These are phyloP conservation scores for Pachyrhizus erosus DNA, from an alignment of 306 rosid genomes.

Conservation along the genomic window DNA sequence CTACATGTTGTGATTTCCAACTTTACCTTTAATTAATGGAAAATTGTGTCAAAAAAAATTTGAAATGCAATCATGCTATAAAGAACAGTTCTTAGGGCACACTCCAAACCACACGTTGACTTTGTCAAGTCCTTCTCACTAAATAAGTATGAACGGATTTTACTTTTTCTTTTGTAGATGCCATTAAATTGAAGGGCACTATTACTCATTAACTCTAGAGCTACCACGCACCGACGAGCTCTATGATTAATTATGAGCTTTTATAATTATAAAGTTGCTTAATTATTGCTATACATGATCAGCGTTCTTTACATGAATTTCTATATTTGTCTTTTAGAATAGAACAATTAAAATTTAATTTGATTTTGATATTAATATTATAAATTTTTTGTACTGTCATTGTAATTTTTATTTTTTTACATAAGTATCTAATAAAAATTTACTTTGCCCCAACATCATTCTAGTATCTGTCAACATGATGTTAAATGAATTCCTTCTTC, in stretches of 20 bases:
- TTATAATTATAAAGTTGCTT: no score
- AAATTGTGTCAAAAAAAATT: neutral
- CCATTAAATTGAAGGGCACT: neutral
- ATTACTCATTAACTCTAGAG: neutral
- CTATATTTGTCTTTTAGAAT: no score
- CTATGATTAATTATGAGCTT: neutral
- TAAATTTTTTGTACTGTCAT: no score
- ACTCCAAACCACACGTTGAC: neutral
- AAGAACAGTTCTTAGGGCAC: neutral
- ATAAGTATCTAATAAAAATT: no score
- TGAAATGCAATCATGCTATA: neutral
- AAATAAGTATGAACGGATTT: neutral
- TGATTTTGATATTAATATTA: no score
- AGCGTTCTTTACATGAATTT: no score
- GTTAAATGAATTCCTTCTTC: no score
- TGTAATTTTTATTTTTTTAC: no score
- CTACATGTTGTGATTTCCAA: neutral
- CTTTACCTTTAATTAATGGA: neutral
- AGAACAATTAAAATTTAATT: no score
- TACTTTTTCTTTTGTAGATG: neutral
- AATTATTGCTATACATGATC: no score
- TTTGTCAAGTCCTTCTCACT: neutral
- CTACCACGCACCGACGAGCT: slow-evolving; percentile 1
- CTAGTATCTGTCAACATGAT: no score
- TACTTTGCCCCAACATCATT: no score